phyloP scores from a whole-genome alignment of 805 yeast genomes.

The Clavispora carvajalis region DNA sequence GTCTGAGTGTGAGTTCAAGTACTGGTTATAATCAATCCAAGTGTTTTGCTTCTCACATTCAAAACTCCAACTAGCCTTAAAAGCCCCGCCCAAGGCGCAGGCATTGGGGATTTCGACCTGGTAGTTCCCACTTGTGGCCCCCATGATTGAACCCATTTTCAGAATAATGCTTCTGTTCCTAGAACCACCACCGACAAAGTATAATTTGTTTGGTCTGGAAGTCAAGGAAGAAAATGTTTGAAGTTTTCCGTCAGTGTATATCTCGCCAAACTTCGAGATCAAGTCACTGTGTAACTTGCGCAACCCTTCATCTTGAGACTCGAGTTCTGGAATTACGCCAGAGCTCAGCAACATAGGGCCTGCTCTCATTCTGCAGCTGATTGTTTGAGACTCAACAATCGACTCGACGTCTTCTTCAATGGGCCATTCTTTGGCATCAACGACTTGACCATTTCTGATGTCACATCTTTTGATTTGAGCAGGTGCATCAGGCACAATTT shows the following conservation, averaged over 20 bases:
- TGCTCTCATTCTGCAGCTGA: slow-evolving; percentile 75
- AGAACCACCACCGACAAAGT: slow-evolving; percentile 86
- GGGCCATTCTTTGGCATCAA: slow-evolving; percentile 34
- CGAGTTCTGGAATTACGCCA: slow-evolving; percentile 3
- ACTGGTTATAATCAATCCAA: slow-evolving; percentile 42
- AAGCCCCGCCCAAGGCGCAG: slow-evolving; percentile 90
- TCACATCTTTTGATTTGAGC: slow-evolving; percentile 56
- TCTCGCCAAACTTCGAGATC: slow-evolving; percentile 33
- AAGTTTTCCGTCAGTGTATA: slow-evolving; percentile 45
- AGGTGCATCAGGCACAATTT: slow-evolving; percentile 77
- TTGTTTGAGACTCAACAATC: slow-evolving; percentile 82
- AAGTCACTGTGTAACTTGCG: slow-evolving; percentile 22
- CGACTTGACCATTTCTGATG: slow-evolving; percentile 25
- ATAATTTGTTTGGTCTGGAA: slow-evolving; percentile 61
- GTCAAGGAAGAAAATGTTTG: slow-evolving; percentile 41
- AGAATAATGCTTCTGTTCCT: slow-evolving; percentile 62
- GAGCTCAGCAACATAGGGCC: slow-evolving; percentile 57
- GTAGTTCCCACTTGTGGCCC: slow-evolving; percentile 60
- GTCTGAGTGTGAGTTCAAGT: slow-evolving; percentile 27
- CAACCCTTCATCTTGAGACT: slow-evolving; percentile 4
- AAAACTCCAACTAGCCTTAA: slow-evolving; percentile 73
- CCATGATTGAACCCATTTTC: slow-evolving; percentile 67
- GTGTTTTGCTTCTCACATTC: slow-evolving; percentile 24
- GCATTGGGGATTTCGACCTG: slow-evolving; percentile 79
- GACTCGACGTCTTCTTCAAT: slow-evolving; percentile 62